These are phyloP conservation scores for Leccinellum albellum DNA, from an alignment of 768 basidiomycete genomes.

Conservation along the genomic window DNA sequence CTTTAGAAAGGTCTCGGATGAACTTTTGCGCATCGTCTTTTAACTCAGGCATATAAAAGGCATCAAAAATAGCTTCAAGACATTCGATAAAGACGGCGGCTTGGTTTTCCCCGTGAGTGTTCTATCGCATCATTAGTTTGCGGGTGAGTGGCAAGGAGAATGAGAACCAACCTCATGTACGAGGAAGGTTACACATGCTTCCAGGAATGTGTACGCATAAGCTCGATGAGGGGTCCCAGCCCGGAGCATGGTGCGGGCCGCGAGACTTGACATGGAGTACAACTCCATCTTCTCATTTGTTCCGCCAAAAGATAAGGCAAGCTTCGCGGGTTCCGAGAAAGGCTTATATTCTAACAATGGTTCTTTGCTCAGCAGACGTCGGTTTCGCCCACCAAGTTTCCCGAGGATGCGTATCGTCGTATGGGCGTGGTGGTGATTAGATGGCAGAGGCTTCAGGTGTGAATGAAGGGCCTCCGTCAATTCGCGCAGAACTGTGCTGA, in stretches of 20 bases:
- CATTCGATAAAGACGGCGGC: conserved; percentile 68
- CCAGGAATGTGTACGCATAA: conserved; percentile 66
- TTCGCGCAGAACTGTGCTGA: conserved; percentile 87
- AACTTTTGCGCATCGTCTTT: conserved; percentile 66
- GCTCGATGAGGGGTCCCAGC: conserved; percentile 39
- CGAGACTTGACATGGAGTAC: conserved; percentile 60
- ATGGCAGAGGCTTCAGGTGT: conserved; percentile 85
- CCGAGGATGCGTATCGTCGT: conserved; percentile 95
- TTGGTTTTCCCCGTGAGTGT: conserved; percentile 65
- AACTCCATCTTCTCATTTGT: conserved; percentile 62
- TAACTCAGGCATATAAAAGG: conserved; percentile 65
- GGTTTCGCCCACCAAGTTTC: conserved; percentile 92
- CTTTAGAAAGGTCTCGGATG: conserved; percentile 62
- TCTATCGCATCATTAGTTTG: conserved; percentile 40
- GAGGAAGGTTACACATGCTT: conserved; percentile 65
- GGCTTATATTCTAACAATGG: conserved; percentile 69
- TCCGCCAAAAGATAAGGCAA: conserved; percentile 73
- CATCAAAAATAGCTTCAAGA: conserved; percentile 77
- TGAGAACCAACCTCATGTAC: conserved; percentile 63
- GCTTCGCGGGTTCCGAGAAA: conserved; percentile 65
- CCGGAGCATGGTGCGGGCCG: conserved; percentile 57
- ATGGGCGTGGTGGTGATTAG: conserved; percentile 85
- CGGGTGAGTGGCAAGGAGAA: background rate
- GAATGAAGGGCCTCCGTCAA: conserved; percentile 93
- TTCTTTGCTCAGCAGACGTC: conserved; percentile 79